A percentile compares a stretch with the other conserved stretches of the same genome.
Evolutionary conservation across 495 filamentous ascomycete species (phyloP).

Genomic region (Penicillium coffeae): DNA sequence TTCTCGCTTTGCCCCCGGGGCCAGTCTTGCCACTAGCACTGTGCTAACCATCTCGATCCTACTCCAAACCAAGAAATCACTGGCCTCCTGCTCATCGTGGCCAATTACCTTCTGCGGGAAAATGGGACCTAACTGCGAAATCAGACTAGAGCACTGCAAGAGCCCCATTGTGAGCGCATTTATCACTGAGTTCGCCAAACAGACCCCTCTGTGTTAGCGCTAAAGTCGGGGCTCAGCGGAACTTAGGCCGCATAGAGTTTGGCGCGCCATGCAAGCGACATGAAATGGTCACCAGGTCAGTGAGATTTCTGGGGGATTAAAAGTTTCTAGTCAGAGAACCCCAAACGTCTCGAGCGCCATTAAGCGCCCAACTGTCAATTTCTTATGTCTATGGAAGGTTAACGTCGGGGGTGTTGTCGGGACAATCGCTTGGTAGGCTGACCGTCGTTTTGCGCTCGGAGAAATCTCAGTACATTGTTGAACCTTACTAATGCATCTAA

Average conservation of each 20-base stretch:
- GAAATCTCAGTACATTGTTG: too few relatives aligned
- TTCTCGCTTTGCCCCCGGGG: background rate
- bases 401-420: too few relatives aligned
- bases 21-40: background rate
- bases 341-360: too few relatives aligned
- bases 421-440: too few relatives aligned
- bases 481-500: too few relatives aligned
- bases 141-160: background rate
- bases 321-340: too few relatives aligned
- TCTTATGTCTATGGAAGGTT: too few relatives aligned
- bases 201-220: background rate
- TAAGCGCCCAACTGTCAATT: too few relatives aligned
- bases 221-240: conserved; percentile 5
- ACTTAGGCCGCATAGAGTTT: background rate
- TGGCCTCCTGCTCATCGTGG: background rate
- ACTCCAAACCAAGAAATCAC: background rate
- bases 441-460: too few relatives aligned
- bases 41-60: background rate
- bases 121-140: too few relatives aligned
- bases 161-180: background rate
- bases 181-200: background rate
- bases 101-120: conserved; percentile 1
- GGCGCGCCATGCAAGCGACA: background rate
- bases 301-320: too few relatives aligned
- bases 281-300: too few relatives aligned